Evolutionary conservation across 495 filamentous ascomycete genomes (phyloP).

Genomic region (Entonaema liquescens): DNA sequence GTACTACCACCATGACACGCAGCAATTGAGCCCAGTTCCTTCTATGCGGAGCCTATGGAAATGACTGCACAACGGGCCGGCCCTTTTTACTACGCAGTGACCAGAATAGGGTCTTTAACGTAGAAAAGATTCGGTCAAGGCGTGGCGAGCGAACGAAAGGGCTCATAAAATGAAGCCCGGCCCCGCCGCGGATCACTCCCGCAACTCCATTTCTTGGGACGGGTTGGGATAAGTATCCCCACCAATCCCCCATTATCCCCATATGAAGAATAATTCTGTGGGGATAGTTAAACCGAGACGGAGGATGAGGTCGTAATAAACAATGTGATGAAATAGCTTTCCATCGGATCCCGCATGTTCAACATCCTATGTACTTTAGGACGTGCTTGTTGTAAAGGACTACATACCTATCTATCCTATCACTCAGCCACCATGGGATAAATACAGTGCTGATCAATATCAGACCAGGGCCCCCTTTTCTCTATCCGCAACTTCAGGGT

Average conservation of each 20-base stretch:
- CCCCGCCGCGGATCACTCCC: slow-evolving; percentile 35
- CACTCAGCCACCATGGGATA: not conserved
- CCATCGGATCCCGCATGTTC: slow-evolving; percentile 8
- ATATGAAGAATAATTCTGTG: slow-evolving; percentile 36
- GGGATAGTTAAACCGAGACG: slow-evolving; percentile 26
- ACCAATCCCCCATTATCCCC: slow-evolving; percentile 32
- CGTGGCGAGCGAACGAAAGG: slow-evolving; percentile 17
- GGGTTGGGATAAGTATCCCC: slow-evolving; percentile 14
- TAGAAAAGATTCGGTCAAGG: slow-evolving; percentile 37
- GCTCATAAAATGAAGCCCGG: slow-evolving; percentile 6
- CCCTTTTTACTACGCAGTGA: slow-evolving; percentile 23
- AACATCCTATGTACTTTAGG: not conserved
- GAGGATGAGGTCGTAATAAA: slow-evolving; percentile 27
- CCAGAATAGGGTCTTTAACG: slow-evolving; percentile 5
- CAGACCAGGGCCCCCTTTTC: slow-evolving; percentile 13
- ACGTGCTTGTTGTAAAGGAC: not conserved
- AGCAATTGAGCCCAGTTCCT: slow-evolving; percentile 8
- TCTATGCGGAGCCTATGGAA: slow-evolving; percentile 15
- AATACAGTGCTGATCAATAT: slow-evolving; percentile 26
- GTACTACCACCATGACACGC: slow-evolving; percentile 4
- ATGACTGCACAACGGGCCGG: slow-evolving; percentile 35
- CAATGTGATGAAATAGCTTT: slow-evolving; percentile 18
- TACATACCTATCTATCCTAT: too few species aligned
- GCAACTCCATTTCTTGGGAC: slow-evolving; percentile 28
- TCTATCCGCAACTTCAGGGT: slow-evolving; percentile 1